These are phyloP conservation scores for Jacaranda mimosifolia DNA, from an alignment of 257 asterid species.

Conservation along the genomic window DNA sequence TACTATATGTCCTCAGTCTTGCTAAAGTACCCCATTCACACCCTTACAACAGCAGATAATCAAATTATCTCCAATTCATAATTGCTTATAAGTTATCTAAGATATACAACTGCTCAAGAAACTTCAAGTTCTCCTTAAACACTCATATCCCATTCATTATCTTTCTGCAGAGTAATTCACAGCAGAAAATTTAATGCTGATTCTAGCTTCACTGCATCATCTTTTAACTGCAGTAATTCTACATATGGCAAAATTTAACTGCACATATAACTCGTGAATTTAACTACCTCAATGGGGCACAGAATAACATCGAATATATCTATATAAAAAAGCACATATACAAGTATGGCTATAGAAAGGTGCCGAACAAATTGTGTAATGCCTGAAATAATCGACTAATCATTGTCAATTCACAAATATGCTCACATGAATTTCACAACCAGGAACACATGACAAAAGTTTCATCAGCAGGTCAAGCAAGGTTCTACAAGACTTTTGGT, in stretches of 20 bases:
- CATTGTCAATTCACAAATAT: background rate
- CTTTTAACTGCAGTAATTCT: background rate
- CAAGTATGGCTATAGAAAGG: background rate
- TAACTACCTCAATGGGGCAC: background rate
- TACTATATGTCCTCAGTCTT: background rate
- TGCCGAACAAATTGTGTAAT: background rate
- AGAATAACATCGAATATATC: conserved; percentile 8
- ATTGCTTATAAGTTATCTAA: background rate
- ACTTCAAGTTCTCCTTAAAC: background rate
- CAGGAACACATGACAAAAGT: background rate
- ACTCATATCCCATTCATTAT: background rate
- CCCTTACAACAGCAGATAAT: background rate
- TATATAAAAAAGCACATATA: conserved; percentile 6
- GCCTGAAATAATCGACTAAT: background rate
- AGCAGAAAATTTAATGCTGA: background rate
- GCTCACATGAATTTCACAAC: background rate
- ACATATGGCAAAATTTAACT: background rate
- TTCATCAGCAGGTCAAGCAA: background rate
- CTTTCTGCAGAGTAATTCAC: background rate
- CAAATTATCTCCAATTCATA: background rate
- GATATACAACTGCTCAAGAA: background rate
- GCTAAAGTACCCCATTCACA: background rate
- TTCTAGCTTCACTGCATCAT: background rate
- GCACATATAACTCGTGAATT: background rate
- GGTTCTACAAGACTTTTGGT: no score